A percentile compares a stretch with the other conserved stretches of the same genome.
Conservation (phyloP, 176 grass and related monocot species). For the Avena insularis region DNA sequence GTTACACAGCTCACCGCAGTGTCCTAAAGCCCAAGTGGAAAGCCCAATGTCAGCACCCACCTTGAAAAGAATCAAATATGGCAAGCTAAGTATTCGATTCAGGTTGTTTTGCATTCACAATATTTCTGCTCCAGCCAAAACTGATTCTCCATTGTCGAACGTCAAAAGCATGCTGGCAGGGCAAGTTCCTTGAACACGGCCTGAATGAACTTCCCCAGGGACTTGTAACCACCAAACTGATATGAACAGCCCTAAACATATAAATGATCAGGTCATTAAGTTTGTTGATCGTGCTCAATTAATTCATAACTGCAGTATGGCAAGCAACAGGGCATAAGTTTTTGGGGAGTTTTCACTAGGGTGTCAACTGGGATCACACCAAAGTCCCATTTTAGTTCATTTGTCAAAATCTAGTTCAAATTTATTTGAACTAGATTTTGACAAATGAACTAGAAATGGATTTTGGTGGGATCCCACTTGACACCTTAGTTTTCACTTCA, state of each 20-base stretch:
- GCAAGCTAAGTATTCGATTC: slow-evolving; percentile 36
- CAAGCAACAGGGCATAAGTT: background rate
- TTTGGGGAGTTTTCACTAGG: background rate
- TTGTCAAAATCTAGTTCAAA: no score
- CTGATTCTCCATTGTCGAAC: slow-evolving; percentile 30
- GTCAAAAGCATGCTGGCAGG: slow-evolving; percentile 20
- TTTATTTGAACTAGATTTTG: no score
- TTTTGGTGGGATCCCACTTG: no score
- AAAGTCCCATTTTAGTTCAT: no score
- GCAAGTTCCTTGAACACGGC: slow-evolving; percentile 32
- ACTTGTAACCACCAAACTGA: slow-evolving; percentile 19
- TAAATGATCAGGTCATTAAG: slow-evolving; percentile 15
- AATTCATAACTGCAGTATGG: background rate
- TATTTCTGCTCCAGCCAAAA: slow-evolving; percentile 41
- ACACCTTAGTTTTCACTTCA: background rate
- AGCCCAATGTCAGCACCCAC: slow-evolving; percentile 30
- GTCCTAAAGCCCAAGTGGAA: slow-evolving; percentile 42
- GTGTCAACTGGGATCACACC: no score
- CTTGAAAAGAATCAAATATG: slow-evolving; percentile 38
- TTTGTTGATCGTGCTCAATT: background rate
- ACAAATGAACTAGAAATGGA: no score
- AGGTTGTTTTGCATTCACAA: slow-evolving; percentile 32
- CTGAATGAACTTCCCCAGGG: slow-evolving; percentile 19
- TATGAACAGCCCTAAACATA: slow-evolving; percentile 52
- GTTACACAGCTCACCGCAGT: slow-evolving; percentile 42